Evolutionary conservation across 1,284 basidiomycete species (phyloP), one percentile per base, ranked within the genome.

Genomic region (Amylostereum areolatum): DNA sequence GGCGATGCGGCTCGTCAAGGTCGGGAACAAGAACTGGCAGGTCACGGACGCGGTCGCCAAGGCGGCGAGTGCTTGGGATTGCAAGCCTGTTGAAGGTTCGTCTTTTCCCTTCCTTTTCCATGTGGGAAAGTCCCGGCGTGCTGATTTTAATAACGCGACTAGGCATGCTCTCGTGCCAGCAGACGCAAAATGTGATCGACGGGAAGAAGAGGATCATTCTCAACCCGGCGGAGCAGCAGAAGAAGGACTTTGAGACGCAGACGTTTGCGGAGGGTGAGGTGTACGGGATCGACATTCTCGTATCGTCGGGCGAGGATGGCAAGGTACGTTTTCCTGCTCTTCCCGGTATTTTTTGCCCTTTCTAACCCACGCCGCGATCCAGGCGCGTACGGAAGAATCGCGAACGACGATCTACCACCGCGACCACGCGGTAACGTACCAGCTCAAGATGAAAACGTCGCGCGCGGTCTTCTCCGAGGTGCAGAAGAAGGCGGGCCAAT

Each of bases 391-490:
- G 39, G 92, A 96, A 67, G 89, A 93, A 60, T 83, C 90, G 36
- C 83, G 90, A 64, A 97, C 94, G 46, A 92, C 91, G 36, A 86
- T 99, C 65, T 97, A 91, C 78, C 93, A 97, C 70, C 85, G 92
- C 57, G 90, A 92, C 64, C 83, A 83, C 48, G 74, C 80, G 39
- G 79, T 95, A 55, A 96, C 91, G 46, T 99, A 98, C 74, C 90
- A 95, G 66, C 80, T 98, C 62, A 99, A 98, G 78, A 89, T 97
- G 85, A 97, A 96, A 75, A 96, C 91, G 49, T 95, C 94, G 47
- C 87, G 96, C 59, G 83, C 89, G 32, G 89, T 97, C 43, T 97
- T 97, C 72, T 89, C 89, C 46, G 96, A 98, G 71, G 91, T 98
- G 62, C 90, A 96, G 71, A 96, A 95, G 78, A 98, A 97, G 69